Conservation (phyloP, 1,284 basidiomycete species). For the Ganoderma sinense region DNA sequence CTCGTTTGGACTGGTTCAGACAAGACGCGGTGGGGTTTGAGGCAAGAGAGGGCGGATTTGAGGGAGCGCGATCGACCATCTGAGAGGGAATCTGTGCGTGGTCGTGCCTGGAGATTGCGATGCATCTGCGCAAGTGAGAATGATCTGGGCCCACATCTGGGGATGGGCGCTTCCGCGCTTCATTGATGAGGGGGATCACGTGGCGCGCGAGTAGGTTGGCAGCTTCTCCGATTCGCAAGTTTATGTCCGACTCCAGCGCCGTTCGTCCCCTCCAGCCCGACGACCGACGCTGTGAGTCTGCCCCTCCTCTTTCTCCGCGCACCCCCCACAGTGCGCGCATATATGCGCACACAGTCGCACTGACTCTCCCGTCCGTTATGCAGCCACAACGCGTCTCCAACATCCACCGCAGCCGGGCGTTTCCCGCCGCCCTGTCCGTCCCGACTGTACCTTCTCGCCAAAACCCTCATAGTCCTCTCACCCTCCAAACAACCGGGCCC, state of each 20-base stretch:
- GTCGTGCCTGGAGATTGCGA: constrained; percentile 29
- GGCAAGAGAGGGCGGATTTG: neutral
- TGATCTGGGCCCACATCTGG: constrained; percentile 8
- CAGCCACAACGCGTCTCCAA: neutral
- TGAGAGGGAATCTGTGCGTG: constrained; percentile 20
- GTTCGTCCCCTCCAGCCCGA: constrained; percentile 3
- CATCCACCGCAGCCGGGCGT: neutral
- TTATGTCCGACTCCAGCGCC: constrained; percentile 22
- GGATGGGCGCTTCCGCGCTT: neutral
- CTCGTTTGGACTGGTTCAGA: neutral
- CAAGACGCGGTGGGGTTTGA: neutral
- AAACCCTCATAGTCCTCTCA: neutral
- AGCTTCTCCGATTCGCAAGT: constrained; percentile 34
- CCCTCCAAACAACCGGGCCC: neutral
- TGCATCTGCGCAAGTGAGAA: constrained; percentile 19
- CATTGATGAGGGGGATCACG: constrained; percentile 26
- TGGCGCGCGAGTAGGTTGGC: constrained; percentile 23
- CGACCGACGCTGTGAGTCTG: constrained; percentile 10
- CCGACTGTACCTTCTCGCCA: neutral
- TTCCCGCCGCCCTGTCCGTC: neutral
- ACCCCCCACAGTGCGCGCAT: neutral
- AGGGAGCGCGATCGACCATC: constrained; percentile 13
- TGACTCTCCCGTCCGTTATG: constrained; percentile 1
- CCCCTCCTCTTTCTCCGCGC: constrained; percentile 1
- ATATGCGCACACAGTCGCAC: constrained; percentile 2